Conservation (phyloP, 2,329 filamentous ascomycete genomes). For the Botrytis paeoniae region DNA sequence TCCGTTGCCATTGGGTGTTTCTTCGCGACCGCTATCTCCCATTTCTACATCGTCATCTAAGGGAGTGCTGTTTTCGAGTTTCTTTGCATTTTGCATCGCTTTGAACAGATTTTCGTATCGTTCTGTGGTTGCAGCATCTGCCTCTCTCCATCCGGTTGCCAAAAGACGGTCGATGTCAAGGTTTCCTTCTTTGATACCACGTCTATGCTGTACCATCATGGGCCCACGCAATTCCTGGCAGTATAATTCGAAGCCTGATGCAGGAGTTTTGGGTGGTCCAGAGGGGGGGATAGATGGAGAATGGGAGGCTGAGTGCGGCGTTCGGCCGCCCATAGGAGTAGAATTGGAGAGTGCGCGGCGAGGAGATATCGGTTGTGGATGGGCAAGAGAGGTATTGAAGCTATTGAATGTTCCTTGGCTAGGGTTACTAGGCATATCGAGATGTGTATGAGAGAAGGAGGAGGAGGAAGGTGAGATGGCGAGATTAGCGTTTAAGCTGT, state of each 20-base stretch:
- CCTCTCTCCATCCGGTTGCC: conserved; percentile 33
- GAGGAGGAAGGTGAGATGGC: conserved; percentile 51
- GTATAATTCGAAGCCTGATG: conserved; percentile 36
- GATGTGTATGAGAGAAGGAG: conserved; percentile 50
- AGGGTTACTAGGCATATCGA: conserved; percentile 36
- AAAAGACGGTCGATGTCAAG: conserved; percentile 35
- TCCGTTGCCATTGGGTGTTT: conserved; percentile 20
- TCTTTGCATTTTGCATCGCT: conserved; percentile 7
- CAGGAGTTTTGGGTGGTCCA: conserved; percentile 22
- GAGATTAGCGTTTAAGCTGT: conserved; percentile 47
- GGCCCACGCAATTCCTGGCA: conserved; percentile 32
- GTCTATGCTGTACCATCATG: conserved; percentile 28
- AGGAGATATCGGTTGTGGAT: conserved; percentile 25
- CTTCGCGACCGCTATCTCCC: conserved; percentile 38
- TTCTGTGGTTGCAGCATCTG: conserved; percentile 18
- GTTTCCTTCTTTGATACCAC: conserved; percentile 31
- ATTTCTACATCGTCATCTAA: conserved; percentile 36
- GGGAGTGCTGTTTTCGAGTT: conserved; percentile 18
- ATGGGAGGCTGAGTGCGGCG: conserved; percentile 16
- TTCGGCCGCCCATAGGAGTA: conserved; percentile 13
- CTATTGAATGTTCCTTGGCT: conserved; percentile 39
- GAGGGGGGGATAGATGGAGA: conserved; percentile 20
- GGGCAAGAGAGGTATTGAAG: conserved; percentile 17
- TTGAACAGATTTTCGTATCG: conserved; percentile 10
- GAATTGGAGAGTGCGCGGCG: conserved; percentile 13